Conservation (phyloP, 345 rosid species). For the Erodium maritimum region DNA sequence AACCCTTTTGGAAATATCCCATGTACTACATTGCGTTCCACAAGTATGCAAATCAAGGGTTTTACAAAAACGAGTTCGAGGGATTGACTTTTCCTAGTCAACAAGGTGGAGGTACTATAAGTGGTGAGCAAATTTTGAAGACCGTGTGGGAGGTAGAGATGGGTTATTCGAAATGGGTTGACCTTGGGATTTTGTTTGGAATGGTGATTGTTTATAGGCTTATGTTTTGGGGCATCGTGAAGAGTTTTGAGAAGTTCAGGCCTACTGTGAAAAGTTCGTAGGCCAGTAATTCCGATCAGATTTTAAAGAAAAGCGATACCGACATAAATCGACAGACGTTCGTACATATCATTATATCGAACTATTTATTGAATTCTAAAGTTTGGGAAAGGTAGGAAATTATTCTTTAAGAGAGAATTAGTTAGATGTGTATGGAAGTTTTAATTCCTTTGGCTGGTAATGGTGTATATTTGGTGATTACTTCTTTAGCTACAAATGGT, state of each 20-base stretch:
- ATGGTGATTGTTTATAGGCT: constrained; percentile 28
- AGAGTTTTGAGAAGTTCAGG: constrained; percentile 21
- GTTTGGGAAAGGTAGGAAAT: no score
- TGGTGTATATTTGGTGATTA: no score
- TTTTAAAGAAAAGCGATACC: neutral
- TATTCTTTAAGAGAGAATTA: no score
- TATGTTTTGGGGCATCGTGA: constrained; percentile 23
- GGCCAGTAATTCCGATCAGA: neutral
- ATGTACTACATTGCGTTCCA: constrained; percentile 37
- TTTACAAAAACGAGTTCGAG: constrained; percentile 42
- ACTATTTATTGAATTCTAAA: no score
- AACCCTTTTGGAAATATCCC: constrained; percentile 33
- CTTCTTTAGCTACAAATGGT: no score
- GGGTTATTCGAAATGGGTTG: constrained; percentile 44
- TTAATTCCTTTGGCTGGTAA: no score
- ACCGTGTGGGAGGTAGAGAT: constrained; percentile 28
- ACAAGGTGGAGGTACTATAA: neutral
- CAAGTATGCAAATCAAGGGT: constrained; percentile 34
- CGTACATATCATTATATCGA: no score
- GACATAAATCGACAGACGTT: no score
- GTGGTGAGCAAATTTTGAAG: constrained; percentile 28
- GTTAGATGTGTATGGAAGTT: no score
- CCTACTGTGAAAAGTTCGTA: constrained; percentile 17
- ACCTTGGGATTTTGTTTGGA: constrained; percentile 28
- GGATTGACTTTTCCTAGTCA: constrained; percentile 19